Evolutionary conservation across 352 stramenopile genomes (phyloP), one percentile per base, ranked within the genome.

Genomic region (Phytopythium aichiense): DNA sequence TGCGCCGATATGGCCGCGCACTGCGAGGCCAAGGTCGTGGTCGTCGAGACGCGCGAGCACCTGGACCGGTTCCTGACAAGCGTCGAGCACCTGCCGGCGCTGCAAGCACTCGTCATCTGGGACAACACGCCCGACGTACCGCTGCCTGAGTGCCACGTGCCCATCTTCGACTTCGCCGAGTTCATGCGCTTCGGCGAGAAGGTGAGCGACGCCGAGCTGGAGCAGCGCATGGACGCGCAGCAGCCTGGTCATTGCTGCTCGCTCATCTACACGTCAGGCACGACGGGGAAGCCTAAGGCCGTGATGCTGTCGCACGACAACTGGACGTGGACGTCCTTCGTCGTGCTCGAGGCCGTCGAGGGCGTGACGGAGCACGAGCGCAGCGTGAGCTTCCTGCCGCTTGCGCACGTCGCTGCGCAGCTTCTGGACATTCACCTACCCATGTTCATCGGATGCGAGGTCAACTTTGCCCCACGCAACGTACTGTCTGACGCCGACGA

Each of bases 211-310:
- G 46, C 31, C 22, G 22, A 66, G 30, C 58, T 91, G 0, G 56
- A 84, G 20, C 46, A 58, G 53, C 76, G 78, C 51, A 88, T 89
- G 55, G 51, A 46, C 22, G 67, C 64, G 7, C 77, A 88, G 66
- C 66, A 64, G 42, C 79, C 81, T 23, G 79, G 77, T 22, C 75
- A 91, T 63, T 91, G 86, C 68, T 84, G 76, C 52, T 92, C 87
- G 45, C 70, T 97, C 25, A 95, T 98, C 64, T 98, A 98, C 78
- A 98, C 90, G 31, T 96, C 84, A 2, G 93, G 93, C 38, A 88
- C 81, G 33, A 91, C 81, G 7, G 81, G 81, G 16, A 69, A 72
- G 25, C 73, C 81, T 18, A 91, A 91, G 67, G 81, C 71, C 62
- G 81, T 88, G 42, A 88, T 91, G 81, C 81, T 91, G 70, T 88